Evolutionary conservation across 495 filamentous ascomycete genomes (phyloP), one percentile per base, ranked within the genome.

Genomic region (Lepidopterella palustris): DNA sequence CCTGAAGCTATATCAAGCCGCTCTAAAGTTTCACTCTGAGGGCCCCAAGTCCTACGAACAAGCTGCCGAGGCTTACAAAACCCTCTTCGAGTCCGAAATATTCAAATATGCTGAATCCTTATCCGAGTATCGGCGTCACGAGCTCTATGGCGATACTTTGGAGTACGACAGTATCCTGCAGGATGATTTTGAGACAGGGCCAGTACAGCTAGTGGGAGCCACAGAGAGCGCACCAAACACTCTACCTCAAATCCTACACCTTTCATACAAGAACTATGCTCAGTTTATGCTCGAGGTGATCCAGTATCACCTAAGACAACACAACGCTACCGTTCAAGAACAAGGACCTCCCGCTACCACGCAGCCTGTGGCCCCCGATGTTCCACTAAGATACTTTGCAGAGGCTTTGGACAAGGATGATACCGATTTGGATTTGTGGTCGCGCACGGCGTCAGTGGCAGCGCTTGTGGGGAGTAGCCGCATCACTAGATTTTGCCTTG

Each of bases 231-330:
- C 84, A 0, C 88, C 85, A 26, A 95, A 85, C 71, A 87, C 86
- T 35, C 74, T 97, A 4, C 87, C 90, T 0, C 90, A 97, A 63
- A 89, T 93, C 8, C 80, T 96, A 20, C 96, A 95, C 63, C 80
- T 99, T 5, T 85, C 92, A 3, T 90, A 90, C 77, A 99, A 99
- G 68, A 97, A 97, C 70, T 84, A 92, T 73, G 95, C 90, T 52
- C 86, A 96, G 67, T 97, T 91, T 69, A 72, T 85, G 23, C 77
- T 98, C 25, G 93, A 98, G 64, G 77, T 80, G 53, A 77, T 96
- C 20, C 84, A 82, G 57, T 53, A 65, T 52, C 60, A 61, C 48
- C 73, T 93, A 11, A 82, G 80, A 20, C 25, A 63, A 25, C 55
- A 69, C 53, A 58, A 65, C 4, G 32, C 18, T 9, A 29, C 70